Evolutionary conservation across 73 alveolate genomes (phyloP).

Genomic region (Uronychia setigera): DNA sequence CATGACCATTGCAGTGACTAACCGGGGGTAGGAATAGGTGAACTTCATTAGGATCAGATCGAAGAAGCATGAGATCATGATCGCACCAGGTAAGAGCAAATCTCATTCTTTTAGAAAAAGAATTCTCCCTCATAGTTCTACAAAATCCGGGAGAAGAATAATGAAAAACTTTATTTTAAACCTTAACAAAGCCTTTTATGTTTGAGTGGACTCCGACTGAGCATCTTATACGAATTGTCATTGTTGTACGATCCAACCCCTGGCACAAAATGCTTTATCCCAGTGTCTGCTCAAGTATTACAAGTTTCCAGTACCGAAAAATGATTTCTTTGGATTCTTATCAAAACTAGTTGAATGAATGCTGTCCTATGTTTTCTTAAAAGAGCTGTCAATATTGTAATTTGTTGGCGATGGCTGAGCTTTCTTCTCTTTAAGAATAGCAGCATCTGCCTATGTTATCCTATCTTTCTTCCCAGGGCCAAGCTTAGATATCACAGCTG

Average conservation of each 20-base stretch:
- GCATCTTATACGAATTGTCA: background rate
- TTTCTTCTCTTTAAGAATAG: background rate
- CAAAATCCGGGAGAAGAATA: conserved; percentile 80
- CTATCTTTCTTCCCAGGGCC: background rate
- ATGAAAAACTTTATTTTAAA: conserved; percentile 1
- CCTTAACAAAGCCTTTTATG: background rate
- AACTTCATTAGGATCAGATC: conserved; percentile 93
- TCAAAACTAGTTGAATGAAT: background rate
- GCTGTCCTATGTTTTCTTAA: background rate
- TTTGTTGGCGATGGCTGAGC: background rate
- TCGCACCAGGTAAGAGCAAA: conserved; percentile 90
- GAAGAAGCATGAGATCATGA: conserved; percentile 96
- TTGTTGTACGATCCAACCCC: background rate
- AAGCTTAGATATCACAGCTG: background rate
- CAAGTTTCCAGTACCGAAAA: background rate
- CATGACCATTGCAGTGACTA: background rate
- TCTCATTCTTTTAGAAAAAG: conserved; percentile 59
- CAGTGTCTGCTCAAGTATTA: background rate
- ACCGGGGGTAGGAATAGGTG: conserved; percentile 82
- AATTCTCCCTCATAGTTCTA: conserved; percentile 91
- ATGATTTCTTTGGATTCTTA: background rate
- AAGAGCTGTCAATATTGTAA: background rate
- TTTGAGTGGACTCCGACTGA: background rate
- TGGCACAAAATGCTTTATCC: background rate
- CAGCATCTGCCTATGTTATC: background rate